These are phyloP conservation scores for Aspergillus brunneoviolaceus DNA, from an alignment of 2,329 filamentous ascomycete species.

Conservation along the genomic window DNA sequence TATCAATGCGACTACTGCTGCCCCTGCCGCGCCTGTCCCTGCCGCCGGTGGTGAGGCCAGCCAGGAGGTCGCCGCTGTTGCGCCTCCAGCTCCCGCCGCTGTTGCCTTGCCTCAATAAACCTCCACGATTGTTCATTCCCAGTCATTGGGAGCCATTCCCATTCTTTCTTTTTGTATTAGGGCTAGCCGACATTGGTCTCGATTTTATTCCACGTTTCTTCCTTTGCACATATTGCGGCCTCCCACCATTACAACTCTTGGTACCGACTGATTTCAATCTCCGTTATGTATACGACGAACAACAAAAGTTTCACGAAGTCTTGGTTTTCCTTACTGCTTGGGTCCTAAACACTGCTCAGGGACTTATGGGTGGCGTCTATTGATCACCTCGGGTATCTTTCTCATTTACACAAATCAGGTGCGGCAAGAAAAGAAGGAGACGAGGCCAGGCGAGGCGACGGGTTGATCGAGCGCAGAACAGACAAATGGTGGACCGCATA, in stretches of 20 bases:
- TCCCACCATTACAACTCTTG: slow-evolving; percentile 28
- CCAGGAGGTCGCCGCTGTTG: slow-evolving; percentile 33
- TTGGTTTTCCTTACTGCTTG: slow-evolving; percentile 35
- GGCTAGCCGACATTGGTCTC: slow-evolving; percentile 28
- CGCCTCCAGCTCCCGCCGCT: slow-evolving; percentile 43
- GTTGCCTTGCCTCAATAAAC: slow-evolving; percentile 46
- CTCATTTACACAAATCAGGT: slow-evolving; percentile 32
- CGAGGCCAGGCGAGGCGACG: slow-evolving; percentile 31
- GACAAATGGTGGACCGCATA: slow-evolving; percentile 29
- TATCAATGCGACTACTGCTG: slow-evolving; percentile 34
- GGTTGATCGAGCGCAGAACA: slow-evolving; percentile 30
- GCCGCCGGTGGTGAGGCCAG: slow-evolving; percentile 43
- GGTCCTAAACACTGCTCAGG: slow-evolving; percentile 34
- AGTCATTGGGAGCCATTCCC: slow-evolving; percentile 20
- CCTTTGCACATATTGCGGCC: slow-evolving; percentile 42
- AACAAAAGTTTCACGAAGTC: slow-evolving; percentile 44
- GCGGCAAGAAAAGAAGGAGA: slow-evolving; percentile 37
- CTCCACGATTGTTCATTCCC: slow-evolving; percentile 17
- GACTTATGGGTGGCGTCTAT: slow-evolving; percentile 46
- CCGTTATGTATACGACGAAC: slow-evolving; percentile 45
- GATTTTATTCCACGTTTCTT: slow-evolving; percentile 30
- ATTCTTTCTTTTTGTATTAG: slow-evolving; percentile 29
- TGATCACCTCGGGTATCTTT: slow-evolving; percentile 40
- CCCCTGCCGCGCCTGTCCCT: slow-evolving; percentile 24
- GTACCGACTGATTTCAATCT: slow-evolving; percentile 28